phyloP scores from a whole-genome alignment of 495 filamentous ascomycete species.

The Xylaria bambusicola region DNA sequence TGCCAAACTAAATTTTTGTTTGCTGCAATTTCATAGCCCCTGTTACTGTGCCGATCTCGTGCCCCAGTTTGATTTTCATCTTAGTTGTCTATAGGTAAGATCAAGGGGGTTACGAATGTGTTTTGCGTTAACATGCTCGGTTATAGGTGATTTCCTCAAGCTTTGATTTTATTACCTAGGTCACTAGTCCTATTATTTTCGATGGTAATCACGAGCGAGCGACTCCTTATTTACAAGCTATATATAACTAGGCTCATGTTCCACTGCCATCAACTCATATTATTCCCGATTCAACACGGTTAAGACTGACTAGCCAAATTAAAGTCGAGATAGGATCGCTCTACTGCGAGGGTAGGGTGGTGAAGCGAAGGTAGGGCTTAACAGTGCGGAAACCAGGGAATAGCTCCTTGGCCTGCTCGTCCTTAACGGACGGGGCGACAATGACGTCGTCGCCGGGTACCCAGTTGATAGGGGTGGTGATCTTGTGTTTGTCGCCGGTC shows the following conservation, averaged over 20 bases:
- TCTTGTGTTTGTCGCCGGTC: conserved; percentile 92
- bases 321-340: conserved; percentile 16
- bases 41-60: no score
- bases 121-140: no score
- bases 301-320: no score
- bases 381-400: conserved; percentile 91
- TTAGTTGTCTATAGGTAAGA: no score
- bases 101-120: no score
- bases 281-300: no score
- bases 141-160: not conserved
- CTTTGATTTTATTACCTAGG: not conserved
- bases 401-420: conserved; percentile 82
- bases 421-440: conserved; percentile 85
- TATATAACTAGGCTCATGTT: not conserved
- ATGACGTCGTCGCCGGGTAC: conserved; percentile 91
- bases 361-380: conserved; percentile 88
- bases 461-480: conserved; percentile 96
- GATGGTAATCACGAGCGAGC: not conserved
- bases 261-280: no score
- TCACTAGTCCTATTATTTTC: not conserved
- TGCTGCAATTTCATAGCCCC: no score
- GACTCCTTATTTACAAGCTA: not conserved
- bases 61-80: no score
- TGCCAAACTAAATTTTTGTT: no score
- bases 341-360: conserved; percentile 60